A percentile compares a stretch with the other conserved stretches of the same genome.
phyloP scores from a whole-genome alignment of 2,329 filamentous ascomycete species.

The Plenodomus tracheiphilus region DNA sequence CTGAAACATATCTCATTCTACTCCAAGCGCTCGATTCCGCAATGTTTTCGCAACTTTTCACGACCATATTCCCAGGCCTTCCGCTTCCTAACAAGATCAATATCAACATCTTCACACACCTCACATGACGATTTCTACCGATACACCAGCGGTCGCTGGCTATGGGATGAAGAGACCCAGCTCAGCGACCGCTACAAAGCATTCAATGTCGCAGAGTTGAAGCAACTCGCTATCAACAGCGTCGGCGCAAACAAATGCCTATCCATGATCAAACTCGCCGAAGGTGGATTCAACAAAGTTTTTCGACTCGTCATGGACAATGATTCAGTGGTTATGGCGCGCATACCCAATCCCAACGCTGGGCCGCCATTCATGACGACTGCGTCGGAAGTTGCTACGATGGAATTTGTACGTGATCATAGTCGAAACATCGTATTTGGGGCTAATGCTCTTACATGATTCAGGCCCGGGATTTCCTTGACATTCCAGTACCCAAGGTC shows the following conservation, averaged over 20 bases:
- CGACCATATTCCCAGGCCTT: too few species aligned
- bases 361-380: conserved; percentile 13
- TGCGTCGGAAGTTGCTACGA: conserved; percentile 25
- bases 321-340: conserved; percentile 17
- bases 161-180: conserved; percentile 40
- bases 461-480: conserved; percentile 19
- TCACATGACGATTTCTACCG: conserved; percentile 6
- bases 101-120: neutral
- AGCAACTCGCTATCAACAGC: conserved; percentile 35
- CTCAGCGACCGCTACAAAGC: conserved; percentile 35
- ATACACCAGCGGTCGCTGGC: conserved; percentile 28
- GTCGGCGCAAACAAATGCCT: conserved; percentile 37
- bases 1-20: too few species aligned
- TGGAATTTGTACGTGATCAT: conserved; percentile 21
- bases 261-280: conserved; percentile 37
- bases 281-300: conserved; percentile 32
- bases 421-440: neutral
- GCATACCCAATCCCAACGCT: conserved; percentile 22
- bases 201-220: conserved; percentile 43
- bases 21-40: too few species aligned
- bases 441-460: conserved; percentile 4
- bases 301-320: conserved; percentile 29
- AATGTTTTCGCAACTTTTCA: too few species aligned
- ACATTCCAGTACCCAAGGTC: conserved; percentile 27
- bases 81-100: neutral